These are phyloP conservation scores for Lachancea cidri DNA, from an alignment of 805 yeast genomes.

Conservation along the genomic window DNA sequence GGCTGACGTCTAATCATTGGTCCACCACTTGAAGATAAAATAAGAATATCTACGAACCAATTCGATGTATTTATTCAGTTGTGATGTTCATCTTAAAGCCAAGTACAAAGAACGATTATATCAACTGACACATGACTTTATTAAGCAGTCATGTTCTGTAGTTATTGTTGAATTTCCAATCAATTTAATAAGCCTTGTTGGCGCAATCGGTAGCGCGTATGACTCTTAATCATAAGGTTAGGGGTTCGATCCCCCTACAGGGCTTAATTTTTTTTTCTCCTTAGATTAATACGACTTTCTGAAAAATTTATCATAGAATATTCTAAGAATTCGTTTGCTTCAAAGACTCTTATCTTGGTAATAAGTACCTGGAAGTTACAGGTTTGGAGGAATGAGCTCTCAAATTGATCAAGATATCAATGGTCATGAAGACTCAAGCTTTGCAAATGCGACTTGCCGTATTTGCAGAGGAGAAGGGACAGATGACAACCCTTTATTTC, in stretches of 20 bases:
- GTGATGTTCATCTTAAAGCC: too few relatives aligned
- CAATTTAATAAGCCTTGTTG: slow-evolving; percentile 28
- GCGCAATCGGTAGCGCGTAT: slow-evolving; percentile 35
- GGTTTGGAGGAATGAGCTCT: background rate
- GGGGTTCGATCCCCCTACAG: slow-evolving; percentile 37
- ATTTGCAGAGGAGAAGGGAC: slow-evolving; percentile 94
- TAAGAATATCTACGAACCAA: background rate
- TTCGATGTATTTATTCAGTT: too few relatives aligned
- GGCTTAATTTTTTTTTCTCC: slow-evolving; percentile 22
- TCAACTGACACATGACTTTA: background rate
- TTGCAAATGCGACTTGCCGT: slow-evolving; percentile 55
- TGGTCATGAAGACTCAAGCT: background rate
- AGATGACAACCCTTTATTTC: slow-evolving; percentile 67
- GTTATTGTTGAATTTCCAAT: too few relatives aligned
- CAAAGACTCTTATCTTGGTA: background rate
- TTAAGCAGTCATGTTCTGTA: background rate
- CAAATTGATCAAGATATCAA: background rate
- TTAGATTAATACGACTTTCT: slow-evolving; percentile 2
- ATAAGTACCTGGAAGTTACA: background rate
- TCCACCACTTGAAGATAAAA: background rate
- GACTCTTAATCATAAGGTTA: slow-evolving; percentile 35
- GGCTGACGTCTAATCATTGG: slow-evolving; percentile 68
- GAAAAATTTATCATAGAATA: slow-evolving; percentile 1
- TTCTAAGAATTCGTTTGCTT: background rate
- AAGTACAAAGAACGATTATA: too few relatives aligned